Conservation (phyloP, 768 basidiomycete genomes). For the Russula dissimulans region DNA sequence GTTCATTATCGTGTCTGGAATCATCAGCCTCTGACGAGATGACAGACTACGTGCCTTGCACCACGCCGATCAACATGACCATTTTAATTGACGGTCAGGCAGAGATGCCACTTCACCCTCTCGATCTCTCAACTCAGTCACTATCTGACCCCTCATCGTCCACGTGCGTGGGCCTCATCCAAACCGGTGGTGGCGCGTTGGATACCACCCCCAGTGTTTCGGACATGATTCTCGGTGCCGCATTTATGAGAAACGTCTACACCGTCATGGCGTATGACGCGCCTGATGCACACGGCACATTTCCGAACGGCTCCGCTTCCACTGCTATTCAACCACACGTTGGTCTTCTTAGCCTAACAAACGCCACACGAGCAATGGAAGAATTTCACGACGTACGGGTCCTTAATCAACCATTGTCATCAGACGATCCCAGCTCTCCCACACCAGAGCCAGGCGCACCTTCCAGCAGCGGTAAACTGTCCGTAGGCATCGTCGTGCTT, state of each 20-base stretch:
- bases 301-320: conserved; percentile 27
- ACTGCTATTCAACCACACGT: conserved; percentile 33
- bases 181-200: conserved; percentile 41
- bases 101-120: conserved; percentile 59
- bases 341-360: conserved; percentile 55
- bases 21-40: conserved; percentile 9
- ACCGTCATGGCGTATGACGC: conserved; percentile 61
- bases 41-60: conserved; percentile 68
- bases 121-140: conserved; percentile 55
- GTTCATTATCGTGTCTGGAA: conserved; percentile 20
- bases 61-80: conserved; percentile 60
- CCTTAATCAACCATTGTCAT: conserved; percentile 44
- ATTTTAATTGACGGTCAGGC: conserved; percentile 52
- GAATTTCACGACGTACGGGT: conserved; percentile 69
- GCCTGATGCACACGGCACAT: conserved; percentile 38
- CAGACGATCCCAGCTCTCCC: conserved; percentile 6
- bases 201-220: conserved; percentile 27
- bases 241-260: conserved; percentile 70
- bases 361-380: conserved; percentile 47
- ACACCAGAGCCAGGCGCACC: not conserved
- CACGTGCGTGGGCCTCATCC: conserved; percentile 59
- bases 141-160: conserved; percentile 33
- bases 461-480: conserved; percentile 31
- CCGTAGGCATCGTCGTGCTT: conserved; percentile 55
- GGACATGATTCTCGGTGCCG: conserved; percentile 72